Evolutionary conservation across 192 early-diverging fungal genomes (phyloP), one percentile per base, ranked within the genome.

Genomic region (Blastocladiella britannica): DNA sequence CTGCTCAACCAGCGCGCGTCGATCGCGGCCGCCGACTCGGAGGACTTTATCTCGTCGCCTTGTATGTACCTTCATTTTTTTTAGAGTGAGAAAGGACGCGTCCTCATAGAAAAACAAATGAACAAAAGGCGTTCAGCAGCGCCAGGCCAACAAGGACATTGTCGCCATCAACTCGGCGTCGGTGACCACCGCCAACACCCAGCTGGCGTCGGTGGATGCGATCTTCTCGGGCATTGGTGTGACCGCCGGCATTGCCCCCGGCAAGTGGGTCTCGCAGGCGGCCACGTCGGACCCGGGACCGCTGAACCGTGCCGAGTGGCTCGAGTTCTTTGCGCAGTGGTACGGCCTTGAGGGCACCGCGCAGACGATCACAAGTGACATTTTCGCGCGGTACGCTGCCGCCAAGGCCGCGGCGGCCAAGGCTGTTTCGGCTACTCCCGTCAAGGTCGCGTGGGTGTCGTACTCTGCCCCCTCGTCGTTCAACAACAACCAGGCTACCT

Each of bases 401-500:
- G 37, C 37, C 37, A 47, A 47, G 37, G 37, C 12, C 37, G 37
- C 37, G 37, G 37, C 37, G 15, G n/a, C 12, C 15, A 9, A 20
- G 2, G 37, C 37, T 9, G 37, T 20, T 1, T 20, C 37, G 15
- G 15, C 37, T 1, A 47, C 37, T 9, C 37, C 37, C 15, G 2
- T 20, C 15, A 47, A 47, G 12, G 69, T 87, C 52, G 81, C 82
- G 25, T 85, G 82, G 82, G 68, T 74, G 26, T 57, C 53, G 4
- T 84, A 78, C 60, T 63, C 65, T 15, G 75, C 74, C 0, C 81
- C 82, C 8, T 59, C 72, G 1, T 47, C 64, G 37, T 84, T 65
- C 67, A 82, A 82, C 64, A 78, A 82, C 67, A 82, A 84, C 65
- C 81, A 76, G 9, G 72, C 76, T 24, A 74, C 72, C 54, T 85